Percentiles rank a stretch among this genome's conserved stretches.
Evolutionary conservation across 768 basidiomycete genomes (phyloP).

Genomic region (Holtermannia corniformis): DNA sequence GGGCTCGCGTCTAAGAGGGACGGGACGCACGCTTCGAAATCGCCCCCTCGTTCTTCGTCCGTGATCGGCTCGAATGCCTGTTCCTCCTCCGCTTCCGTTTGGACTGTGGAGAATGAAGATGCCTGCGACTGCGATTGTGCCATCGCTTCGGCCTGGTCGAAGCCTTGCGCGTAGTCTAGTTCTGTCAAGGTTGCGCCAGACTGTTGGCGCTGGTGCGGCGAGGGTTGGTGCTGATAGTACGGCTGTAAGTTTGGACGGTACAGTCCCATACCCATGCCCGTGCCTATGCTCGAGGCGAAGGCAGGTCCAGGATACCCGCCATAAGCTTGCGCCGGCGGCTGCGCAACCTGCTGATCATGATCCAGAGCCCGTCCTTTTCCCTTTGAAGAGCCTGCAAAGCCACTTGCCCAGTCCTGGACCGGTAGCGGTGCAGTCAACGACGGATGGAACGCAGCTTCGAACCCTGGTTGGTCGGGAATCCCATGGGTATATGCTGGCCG

Average conservation of each 20-base stretch:
- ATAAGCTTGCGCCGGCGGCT: too few relatives aligned
- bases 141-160: constrained; percentile 11
- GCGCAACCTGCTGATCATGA: too few relatives aligned
- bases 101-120: too few relatives aligned
- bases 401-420: background rate
- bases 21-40: constrained; percentile 21
- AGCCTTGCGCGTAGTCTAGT: constrained; percentile 6
- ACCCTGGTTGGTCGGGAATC: too few relatives aligned
- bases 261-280: constrained; percentile 8
- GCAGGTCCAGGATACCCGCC: too few relatives aligned
- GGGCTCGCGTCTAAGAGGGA: background rate
- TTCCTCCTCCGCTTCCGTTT: background rate
- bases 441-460: too few relatives aligned
- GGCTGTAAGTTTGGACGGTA: constrained; percentile 16
- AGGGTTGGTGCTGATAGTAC: constrained; percentile 5
- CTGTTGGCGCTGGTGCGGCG: background rate
- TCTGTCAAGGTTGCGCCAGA: background rate
- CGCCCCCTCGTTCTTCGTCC: constrained; percentile 10
- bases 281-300: background rate
- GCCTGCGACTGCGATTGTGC: too few relatives aligned
- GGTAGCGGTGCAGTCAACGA: too few relatives aligned
- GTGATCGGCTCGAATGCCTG: background rate
- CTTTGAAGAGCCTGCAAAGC: background rate
- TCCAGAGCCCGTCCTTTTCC: background rate
- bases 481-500: too few relatives aligned